Evolutionary conservation across 805 yeast genomes (phyloP).

Genomic region (Starmerella sirachaensis): DNA sequence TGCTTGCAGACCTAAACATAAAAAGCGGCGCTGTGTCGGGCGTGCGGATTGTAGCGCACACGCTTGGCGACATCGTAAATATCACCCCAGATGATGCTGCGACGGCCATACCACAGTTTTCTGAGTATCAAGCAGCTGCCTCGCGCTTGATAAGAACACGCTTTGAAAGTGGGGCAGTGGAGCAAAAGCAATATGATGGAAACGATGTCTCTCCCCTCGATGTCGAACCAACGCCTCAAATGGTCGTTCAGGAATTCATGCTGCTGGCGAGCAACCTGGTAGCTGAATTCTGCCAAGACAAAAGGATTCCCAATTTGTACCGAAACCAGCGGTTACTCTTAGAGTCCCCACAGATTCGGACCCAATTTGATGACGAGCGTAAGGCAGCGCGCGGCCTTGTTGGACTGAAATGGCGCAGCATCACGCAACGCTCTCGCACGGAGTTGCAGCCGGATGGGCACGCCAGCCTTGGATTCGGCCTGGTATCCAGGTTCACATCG

Average conservation of each 20-base stretch:
- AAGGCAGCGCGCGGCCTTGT: conserved; percentile 4
- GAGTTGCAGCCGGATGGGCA: conserved; percentile 40
- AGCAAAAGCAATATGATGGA: conserved; percentile 23
- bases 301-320: conserved; percentile 24
- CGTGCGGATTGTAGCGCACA: conserved; percentile 5
- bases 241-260: conserved; percentile 76
- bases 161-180: conserved; percentile 32
- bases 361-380: conserved; percentile 3
- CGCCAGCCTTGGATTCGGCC: conserved; percentile 47
- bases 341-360: background rate
- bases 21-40: conserved; percentile 1
- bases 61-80: conserved; percentile 1
- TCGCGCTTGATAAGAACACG: conserved; percentile 27
- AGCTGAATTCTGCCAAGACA: conserved; percentile 21
- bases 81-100: background rate
- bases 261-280: conserved; percentile 51
- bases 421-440: conserved; percentile 43
- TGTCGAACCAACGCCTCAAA: too few species aligned
- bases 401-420: conserved; percentile 34
- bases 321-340: conserved; percentile 24
- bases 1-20: conserved; percentile 10
- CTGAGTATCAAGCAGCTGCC: conserved; percentile 29
- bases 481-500: conserved; percentile 70
- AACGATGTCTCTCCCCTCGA: background rate
- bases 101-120: conserved; percentile 2